These are phyloP conservation scores for Eleusine indica DNA, from an alignment of 176 grass and related monocot species.

Conservation along the genomic window DNA sequence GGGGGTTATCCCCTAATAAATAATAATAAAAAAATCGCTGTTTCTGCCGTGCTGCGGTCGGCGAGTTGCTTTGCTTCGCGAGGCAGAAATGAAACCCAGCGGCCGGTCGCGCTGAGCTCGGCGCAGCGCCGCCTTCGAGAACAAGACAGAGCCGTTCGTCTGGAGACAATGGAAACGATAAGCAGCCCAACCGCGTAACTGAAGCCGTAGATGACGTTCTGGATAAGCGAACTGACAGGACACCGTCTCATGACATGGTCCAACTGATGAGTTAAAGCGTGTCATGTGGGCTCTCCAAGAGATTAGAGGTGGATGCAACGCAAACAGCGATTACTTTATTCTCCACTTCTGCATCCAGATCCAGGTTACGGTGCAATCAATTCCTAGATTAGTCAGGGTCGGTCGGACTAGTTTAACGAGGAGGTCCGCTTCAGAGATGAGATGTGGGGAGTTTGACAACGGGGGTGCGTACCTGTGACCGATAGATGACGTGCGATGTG, in stretches of 20 bases:
- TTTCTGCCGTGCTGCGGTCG: too few relatives aligned
- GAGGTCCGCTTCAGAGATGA: not conserved
- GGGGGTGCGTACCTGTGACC: not conserved
- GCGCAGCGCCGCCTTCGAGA: not conserved
- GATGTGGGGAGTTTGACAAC: not conserved
- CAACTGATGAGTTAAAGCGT: too few relatives aligned
- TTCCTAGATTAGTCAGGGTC: not conserved
- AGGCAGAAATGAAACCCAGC: not conserved
- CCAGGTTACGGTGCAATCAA: not conserved
- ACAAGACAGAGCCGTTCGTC: not conserved
- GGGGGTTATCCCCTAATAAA: too few relatives aligned
- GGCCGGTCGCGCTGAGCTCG: not conserved
- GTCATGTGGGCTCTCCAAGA: too few relatives aligned
- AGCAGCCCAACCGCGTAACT: not conserved
- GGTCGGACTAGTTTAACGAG: not conserved
- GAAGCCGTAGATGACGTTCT: not conserved
- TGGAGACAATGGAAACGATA: not conserved
- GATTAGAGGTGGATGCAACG: not conserved
- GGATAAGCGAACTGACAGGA: slow-evolving; percentile 13
- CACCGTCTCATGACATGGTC: not conserved
- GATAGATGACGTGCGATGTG: slow-evolving; percentile 1
- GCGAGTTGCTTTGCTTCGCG: not conserved
- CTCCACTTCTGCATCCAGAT: not conserved
- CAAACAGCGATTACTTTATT: not conserved
- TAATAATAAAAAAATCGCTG: too few relatives aligned